Evolutionary conservation across 78 protist genomes (phyloP), one percentile per base, ranked within the genome.

Genomic region (Pigoraptor vietnamica): DNA sequence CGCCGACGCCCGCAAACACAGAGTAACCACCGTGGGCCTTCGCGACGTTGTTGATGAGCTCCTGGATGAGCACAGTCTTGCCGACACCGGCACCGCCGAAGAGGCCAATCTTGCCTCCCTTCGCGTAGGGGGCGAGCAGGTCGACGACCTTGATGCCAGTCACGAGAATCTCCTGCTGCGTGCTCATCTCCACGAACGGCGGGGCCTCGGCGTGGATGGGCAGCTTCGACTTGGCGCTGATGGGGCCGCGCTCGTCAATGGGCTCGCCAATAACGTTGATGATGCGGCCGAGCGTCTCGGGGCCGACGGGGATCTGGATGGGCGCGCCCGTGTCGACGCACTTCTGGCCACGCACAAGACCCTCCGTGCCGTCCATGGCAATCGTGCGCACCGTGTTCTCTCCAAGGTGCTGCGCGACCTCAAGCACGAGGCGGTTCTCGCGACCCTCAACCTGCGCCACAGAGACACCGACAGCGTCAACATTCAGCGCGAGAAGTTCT

Each of bases 31-130:
- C 98, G 96, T 98, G 99, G 32, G 95, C 97, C 94, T 96, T 97
- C 95, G 99, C 99, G 88, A 99, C 95, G 96, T 98, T 98, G 98
- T 98, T 98, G 94, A 99, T 99, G 48, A 99, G 97, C 97, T 99
- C 99, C 99, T 97, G 98, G 90, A 98, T 99, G 83, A 98, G 95
- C 93, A 98, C 98, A 79, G 98, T 98, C 96, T 98, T 98, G 94
- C 99, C 99, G 97, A 99, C 99, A 95, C 99, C 99, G 91, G 99
- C 99, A 92, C 99, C 99, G 86, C 99, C 99, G 95, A 99, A 99
- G 39, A 99, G 98, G 82, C 99, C 99, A 88, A 99, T 98, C 98
- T 99, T 99, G 55, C 99, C 99, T 40, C 99, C 99, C 93, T 95
- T 95, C 55, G 98, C 97, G 96, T 98, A 99, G 40, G 99, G 99